phyloP scores from a whole-genome alignment of 441 rosid species.

The Adansonia gregorii region DNA sequence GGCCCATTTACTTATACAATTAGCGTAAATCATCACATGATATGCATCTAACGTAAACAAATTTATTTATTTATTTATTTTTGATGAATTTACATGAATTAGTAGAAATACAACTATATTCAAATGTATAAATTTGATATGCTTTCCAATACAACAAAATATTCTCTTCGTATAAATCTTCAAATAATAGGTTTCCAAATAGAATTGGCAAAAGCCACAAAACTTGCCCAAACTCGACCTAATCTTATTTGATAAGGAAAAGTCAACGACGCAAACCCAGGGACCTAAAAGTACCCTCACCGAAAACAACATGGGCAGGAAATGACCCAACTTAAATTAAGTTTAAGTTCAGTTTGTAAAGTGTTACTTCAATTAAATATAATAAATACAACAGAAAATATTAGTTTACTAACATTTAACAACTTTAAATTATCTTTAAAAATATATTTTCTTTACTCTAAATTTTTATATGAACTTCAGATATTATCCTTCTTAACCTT shows the following conservation, averaged over 20 bases:
- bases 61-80: not conserved
- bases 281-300: not conserved
- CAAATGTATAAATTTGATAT: not conserved
- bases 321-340: not conserved
- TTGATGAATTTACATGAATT: not conserved
- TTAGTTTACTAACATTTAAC: not conserved
- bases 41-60: not conserved
- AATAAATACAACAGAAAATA: not conserved
- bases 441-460: not conserved
- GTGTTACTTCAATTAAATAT: not conserved
- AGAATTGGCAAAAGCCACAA: not conserved
- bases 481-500: not conserved
- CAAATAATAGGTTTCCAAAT: not conserved
- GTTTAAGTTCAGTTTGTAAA: no score
- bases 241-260: conserved; percentile 2
- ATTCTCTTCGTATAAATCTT: not conserved
- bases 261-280: not conserved
- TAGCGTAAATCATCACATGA: not conserved
- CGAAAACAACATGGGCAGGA: not conserved
- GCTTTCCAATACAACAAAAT: not conserved
- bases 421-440: not conserved
- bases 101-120: conserved; percentile 9
- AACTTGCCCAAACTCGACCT: not conserved
- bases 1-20: not conserved
- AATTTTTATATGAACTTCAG: not conserved